A percentile compares a stretch with the other conserved stretches of the same genome.
Conservation (phyloP, 83 land plant species). For the Larix sibirica region DNA sequence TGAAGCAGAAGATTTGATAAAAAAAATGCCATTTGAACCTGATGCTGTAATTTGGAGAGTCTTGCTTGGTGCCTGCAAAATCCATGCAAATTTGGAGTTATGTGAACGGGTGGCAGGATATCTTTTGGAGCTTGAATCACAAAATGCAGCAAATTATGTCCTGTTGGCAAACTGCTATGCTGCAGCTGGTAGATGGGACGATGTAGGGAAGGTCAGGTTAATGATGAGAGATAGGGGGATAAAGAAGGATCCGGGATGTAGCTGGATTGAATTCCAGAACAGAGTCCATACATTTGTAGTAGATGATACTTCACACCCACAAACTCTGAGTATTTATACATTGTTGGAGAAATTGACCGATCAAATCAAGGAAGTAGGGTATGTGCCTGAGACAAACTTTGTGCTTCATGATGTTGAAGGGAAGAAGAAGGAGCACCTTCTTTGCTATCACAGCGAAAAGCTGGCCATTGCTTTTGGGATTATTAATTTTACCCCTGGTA, state of each 20-base stretch:
- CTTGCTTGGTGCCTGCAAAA: slow-evolving; percentile 2
- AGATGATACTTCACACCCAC: slow-evolving; percentile 49
- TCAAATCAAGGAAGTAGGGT: slow-evolving; percentile 44
- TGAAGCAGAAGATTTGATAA: not conserved
- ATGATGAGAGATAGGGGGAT: slow-evolving; percentile 60
- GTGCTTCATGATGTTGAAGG: slow-evolving; percentile 59
- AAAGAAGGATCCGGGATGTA: slow-evolving; percentile 64
- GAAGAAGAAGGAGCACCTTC: not conserved
- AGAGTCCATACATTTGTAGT: slow-evolving; percentile 41
- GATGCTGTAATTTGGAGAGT: not conserved
- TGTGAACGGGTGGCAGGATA: not conserved
- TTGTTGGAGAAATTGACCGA: slow-evolving; percentile 35
- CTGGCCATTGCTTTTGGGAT: slow-evolving; percentile 12
- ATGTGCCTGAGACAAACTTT: slow-evolving; percentile 33
- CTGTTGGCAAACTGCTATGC: not conserved
- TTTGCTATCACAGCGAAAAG: slow-evolving; percentile 4
- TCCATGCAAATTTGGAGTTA: not conserved
- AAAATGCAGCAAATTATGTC: not conserved
- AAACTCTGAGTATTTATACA: slow-evolving; percentile 33
- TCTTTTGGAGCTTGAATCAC: not conserved
- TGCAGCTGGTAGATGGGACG: not conserved
- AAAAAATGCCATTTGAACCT: not conserved
- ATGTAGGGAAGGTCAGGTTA: slow-evolving; percentile 34
- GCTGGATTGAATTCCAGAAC: slow-evolving; percentile 63
- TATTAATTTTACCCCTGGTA: not conserved